These are phyloP conservation scores for Leccinellum rugosiceps DNA, from an alignment of 768 basidiomycete species.

Conservation along the genomic window DNA sequence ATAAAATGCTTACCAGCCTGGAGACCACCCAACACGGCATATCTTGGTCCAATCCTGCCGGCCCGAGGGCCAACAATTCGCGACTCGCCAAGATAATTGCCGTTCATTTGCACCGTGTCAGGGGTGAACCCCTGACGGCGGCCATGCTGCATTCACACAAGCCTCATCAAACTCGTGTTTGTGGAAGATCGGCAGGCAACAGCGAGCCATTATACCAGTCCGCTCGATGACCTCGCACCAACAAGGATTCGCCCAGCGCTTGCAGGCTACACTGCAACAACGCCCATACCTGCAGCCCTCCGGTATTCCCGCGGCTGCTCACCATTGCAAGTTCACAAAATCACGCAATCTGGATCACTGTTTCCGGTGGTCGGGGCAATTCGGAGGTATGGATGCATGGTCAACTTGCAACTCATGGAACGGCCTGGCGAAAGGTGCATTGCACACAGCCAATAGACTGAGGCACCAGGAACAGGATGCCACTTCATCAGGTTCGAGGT, in stretches of 20 bases:
- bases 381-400: conserved; percentile 8
- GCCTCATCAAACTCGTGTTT: conserved; percentile 21
- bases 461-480: conserved; percentile 24
- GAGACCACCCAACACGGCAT: background rate
- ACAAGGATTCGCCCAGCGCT: background rate
- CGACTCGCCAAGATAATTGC: conserved; percentile 20
- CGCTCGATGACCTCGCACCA: background rate
- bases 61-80: conserved; percentile 13
- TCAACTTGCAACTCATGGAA: conserved; percentile 8
- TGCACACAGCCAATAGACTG: conserved; percentile 12
- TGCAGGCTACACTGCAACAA: background rate
- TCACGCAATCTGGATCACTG: background rate
- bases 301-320: background rate
- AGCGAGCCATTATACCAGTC: background rate
- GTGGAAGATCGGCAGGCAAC: conserved; percentile 7
- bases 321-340: background rate
- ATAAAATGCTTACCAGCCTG: background rate
- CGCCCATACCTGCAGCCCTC: background rate
- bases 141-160: conserved; percentile 23
- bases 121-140: conserved; percentile 19
- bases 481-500: background rate
- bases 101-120: conserved; percentile 26
- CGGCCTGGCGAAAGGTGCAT: conserved; percentile 6
- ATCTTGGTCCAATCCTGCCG: conserved; percentile 11
- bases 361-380: background rate